A percentile compares a stretch with the other conserved stretches of the same genome.
phyloP scores from a whole-genome alignment of 2,329 filamentous ascomycete species.

The Ascochyta lentis region DNA sequence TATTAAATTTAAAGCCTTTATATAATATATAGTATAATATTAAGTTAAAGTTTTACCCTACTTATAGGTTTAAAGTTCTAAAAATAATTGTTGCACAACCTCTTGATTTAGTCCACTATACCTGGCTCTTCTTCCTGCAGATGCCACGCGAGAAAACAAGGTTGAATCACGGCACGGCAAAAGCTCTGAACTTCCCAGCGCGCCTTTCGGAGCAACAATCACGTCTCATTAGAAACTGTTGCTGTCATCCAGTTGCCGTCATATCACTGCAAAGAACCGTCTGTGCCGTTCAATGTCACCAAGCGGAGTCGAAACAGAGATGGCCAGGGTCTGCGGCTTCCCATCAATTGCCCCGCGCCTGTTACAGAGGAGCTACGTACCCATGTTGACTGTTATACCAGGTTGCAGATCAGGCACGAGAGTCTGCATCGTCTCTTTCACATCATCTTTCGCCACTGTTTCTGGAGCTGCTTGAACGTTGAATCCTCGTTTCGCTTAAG shows the following conservation, averaged over 20 bases:
- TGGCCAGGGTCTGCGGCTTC: constrained; percentile 4
- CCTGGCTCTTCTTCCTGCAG: constrained; percentile 2
- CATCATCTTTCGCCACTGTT: constrained; percentile 3
- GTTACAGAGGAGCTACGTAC: constrained; percentile 5
- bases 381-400: constrained; percentile 6
- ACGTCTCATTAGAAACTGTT: neutral
- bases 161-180: constrained; percentile 5
- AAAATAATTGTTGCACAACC: too few species aligned
- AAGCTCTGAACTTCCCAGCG: constrained; percentile 3
- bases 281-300: neutral
- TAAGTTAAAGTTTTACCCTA: too few species aligned
- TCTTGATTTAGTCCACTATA: too few species aligned
- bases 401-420: constrained; percentile 12
- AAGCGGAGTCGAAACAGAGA: constrained; percentile 4
- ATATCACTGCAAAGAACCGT: neutral
- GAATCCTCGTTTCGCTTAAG: neutral
- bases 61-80: too few species aligned
- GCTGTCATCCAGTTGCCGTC: neutral
- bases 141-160: constrained; percentile 13
- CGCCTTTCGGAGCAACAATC: neutral
- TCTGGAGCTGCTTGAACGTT: neutral
- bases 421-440: neutral
- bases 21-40: too few species aligned
- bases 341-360: constrained; percentile 2
- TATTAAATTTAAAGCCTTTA: too few species aligned